Percentiles rank a stretch among this genome's conserved stretches.
phyloP scores from a whole-genome alignment of 1,139 yeast genomes.

The Insectozyma bohioensis region DNA sequence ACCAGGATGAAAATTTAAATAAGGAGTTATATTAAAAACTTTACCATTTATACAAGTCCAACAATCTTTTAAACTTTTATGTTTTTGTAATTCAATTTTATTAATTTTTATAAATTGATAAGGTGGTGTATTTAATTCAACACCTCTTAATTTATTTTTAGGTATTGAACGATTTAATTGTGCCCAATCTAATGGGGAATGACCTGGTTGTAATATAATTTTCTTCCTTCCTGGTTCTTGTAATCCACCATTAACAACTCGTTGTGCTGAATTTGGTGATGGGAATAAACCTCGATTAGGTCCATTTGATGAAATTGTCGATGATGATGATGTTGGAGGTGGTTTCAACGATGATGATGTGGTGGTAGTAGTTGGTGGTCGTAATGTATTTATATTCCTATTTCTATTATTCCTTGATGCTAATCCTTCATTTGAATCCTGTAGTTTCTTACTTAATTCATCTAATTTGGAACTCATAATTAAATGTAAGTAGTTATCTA shows the following conservation, averaged over 20 bases:
- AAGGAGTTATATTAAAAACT: slow-evolving; percentile 83
- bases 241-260: slow-evolving; percentile 23
- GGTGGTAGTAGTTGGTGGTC: slow-evolving; percentile 1
- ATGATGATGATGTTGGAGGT: slow-evolving; percentile 5
- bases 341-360: slow-evolving; percentile 4
- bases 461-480: slow-evolving; percentile 11
- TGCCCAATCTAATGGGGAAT: slow-evolving; percentile 90
- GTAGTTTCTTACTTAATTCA: slow-evolving; percentile 9
- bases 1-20: slow-evolving; percentile 89
- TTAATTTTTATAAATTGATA: slow-evolving; percentile 53
- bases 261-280: slow-evolving; percentile 41
- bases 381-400: slow-evolving; percentile 1
- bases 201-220: slow-evolving; percentile 72
- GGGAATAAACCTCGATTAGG: slow-evolving; percentile 33
- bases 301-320: slow-evolving; percentile 7
- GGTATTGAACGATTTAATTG: slow-evolving; percentile 40
- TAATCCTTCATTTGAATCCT: slow-evolving; percentile 5
- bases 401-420: slow-evolving; percentile 3
- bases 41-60: slow-evolving; percentile 85
- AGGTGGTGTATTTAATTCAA: slow-evolving; percentile 40
- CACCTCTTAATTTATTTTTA: slow-evolving; percentile 36
- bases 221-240: slow-evolving; percentile 39
- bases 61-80: slow-evolving; percentile 61
- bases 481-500: too few relatives aligned
- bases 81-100: slow-evolving; percentile 58